Evolutionary conservation across 805 yeast genomes (phyloP).

Genomic region (Ogataea thermomethanolica): DNA sequence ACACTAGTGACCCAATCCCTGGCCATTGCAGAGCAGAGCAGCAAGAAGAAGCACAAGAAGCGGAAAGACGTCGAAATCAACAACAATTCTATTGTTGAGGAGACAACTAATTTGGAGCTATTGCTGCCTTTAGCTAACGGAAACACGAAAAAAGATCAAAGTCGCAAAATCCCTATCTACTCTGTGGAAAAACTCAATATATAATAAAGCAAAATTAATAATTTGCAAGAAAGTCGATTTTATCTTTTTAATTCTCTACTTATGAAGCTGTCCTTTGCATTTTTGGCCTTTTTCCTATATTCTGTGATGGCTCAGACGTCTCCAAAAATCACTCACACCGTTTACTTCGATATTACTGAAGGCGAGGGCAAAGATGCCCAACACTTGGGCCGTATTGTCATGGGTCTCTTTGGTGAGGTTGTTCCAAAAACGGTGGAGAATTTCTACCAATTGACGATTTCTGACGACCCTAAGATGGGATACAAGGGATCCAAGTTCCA

Average conservation of each 20-base stretch:
- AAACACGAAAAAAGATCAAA: constrained; percentile 30
- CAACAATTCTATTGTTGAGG: constrained; percentile 26
- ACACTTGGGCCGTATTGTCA: constrained; percentile 72
- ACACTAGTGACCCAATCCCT: constrained; percentile 46
- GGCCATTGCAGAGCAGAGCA: constrained; percentile 20
- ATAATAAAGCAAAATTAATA: constrained; percentile 14
- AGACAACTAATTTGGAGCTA: constrained; percentile 23
- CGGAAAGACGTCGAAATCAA: constrained; percentile 32
- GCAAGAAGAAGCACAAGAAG: constrained; percentile 18
- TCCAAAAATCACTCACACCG: constrained; percentile 69
- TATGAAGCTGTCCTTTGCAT: constrained; percentile 27
- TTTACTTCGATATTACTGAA: constrained; percentile 80
- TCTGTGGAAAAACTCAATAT: constrained; percentile 48
- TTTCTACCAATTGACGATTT: constrained; percentile 74
- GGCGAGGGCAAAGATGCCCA: constrained; percentile 69
- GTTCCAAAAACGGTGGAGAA: constrained; percentile 89
- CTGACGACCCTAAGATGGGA: constrained; percentile 66
- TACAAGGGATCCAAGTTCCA: constrained; percentile 65
- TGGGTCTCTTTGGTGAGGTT: constrained; percentile 84
- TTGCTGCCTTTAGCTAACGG: constrained; percentile 24
- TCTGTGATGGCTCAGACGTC: constrained; percentile 30
- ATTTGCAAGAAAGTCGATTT: neutral
- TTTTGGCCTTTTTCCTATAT: constrained; percentile 16
- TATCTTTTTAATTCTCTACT: constrained; percentile 1
- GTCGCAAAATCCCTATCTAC: constrained; percentile 50